A percentile compares a stretch with the other conserved stretches of the same genome.
Conservation (phyloP, 2,329 filamentous ascomycete genomes). For the Diaporthe ilicicola region DNA sequence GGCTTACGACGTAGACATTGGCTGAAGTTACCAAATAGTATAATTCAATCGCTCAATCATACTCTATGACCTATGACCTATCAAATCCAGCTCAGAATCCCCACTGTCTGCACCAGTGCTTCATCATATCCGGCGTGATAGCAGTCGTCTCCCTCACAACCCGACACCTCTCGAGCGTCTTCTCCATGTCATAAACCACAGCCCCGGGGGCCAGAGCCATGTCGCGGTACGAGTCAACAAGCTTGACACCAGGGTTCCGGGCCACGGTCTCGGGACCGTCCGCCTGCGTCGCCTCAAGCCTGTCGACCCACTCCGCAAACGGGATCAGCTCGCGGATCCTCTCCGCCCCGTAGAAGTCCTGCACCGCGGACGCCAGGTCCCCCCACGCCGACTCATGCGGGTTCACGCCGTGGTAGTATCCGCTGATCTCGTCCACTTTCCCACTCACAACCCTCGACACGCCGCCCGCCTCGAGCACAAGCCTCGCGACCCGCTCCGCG, state of each 20-base stretch:
- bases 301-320: constrained; percentile 52
- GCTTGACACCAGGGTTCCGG: constrained; percentile 57
- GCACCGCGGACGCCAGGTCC: constrained; percentile 48
- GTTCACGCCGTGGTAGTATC: constrained; percentile 58
- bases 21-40: too few relatives aligned
- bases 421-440: constrained; percentile 41
- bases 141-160: constrained; percentile 49
- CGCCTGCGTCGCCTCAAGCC: constrained; percentile 49
- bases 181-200: constrained; percentile 49
- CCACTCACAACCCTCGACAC: constrained; percentile 10
- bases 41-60: background rate
- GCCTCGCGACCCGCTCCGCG: constrained; percentile 51
- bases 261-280: constrained; percentile 44
- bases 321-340: constrained; percentile 47
- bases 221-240: constrained; percentile 55
- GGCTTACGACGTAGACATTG: too few relatives aligned
- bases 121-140: constrained; percentile 52
- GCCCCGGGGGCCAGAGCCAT: constrained; percentile 37
- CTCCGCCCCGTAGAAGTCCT: constrained; percentile 46
- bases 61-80: background rate
- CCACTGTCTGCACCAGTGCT: constrained; percentile 56
- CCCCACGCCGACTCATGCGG: constrained; percentile 49
- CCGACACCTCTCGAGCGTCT: constrained; percentile 47
- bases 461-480: constrained; percentile 53
- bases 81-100: constrained; percentile 35